Evolutionary conservation across 2,329 filamentous ascomycete genomes (phyloP).

Genomic region (Colletotrichum limetticola): DNA sequence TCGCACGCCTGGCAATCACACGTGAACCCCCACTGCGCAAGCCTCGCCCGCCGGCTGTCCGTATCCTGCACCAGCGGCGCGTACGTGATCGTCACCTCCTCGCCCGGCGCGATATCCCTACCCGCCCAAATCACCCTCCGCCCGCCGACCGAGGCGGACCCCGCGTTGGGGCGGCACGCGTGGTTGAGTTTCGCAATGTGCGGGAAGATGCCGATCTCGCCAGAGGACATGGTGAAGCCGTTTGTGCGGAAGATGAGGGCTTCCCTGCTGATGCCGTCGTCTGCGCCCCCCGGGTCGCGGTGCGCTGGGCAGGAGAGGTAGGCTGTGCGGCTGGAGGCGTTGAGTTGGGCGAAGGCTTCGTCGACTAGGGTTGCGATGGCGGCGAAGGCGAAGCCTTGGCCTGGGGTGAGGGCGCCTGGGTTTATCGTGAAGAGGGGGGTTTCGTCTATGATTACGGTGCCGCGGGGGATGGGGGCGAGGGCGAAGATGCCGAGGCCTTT

Average conservation of each 20-base stretch:
- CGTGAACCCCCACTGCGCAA: constrained; percentile 41
- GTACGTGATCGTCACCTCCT: constrained; percentile 49
- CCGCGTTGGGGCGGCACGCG: constrained; percentile 49
- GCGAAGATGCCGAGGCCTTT: constrained; percentile 56
- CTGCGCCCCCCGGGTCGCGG: constrained; percentile 36
- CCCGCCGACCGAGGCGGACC: constrained; percentile 41
- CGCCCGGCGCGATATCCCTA: constrained; percentile 42
- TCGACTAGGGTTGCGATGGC: constrained; percentile 47
- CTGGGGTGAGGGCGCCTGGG: constrained; percentile 41
- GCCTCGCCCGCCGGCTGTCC: constrained; percentile 42
- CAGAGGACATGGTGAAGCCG: constrained; percentile 46
- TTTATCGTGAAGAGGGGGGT: constrained; percentile 46
- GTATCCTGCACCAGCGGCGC: constrained; percentile 46
- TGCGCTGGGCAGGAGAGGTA: constrained; percentile 44
- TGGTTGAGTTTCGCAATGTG: constrained; percentile 52
- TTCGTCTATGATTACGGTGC: constrained; percentile 52
- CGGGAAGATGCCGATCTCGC: constrained; percentile 46
- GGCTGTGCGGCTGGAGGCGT: constrained; percentile 40
- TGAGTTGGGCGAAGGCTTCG: constrained; percentile 28
- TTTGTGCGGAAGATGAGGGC: constrained; percentile 52
- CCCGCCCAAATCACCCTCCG: constrained; percentile 50
- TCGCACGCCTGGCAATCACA: constrained; percentile 48
- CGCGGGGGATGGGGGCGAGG: constrained; percentile 43
- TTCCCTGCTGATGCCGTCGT: constrained; percentile 37
- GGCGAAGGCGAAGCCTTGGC: constrained; percentile 43